Evolutionary conservation across 1,284 basidiomycete species (phyloP).

Genomic region (Cerrena zonata): DNA sequence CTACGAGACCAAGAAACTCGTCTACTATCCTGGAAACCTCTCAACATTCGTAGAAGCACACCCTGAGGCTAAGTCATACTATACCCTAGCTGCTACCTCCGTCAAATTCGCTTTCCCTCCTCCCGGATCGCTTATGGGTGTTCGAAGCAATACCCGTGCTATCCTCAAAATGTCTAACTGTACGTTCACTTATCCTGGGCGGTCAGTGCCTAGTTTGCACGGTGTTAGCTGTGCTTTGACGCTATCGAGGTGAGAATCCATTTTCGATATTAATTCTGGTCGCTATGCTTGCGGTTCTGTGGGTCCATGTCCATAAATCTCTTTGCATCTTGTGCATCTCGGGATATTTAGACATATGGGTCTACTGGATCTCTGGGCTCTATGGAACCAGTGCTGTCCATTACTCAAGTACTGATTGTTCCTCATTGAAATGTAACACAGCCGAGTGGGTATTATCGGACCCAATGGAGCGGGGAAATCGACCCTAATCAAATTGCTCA

Average conservation of each 20-base stretch:
- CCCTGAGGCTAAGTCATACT: conserved; percentile 95
- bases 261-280: no score
- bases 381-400: neutral
- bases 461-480: conserved; percentile 93
- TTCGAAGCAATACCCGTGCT: conserved; percentile 92
- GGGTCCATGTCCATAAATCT: no score
- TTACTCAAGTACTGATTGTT: neutral
- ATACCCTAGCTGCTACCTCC: conserved; percentile 89
- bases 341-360: no score
- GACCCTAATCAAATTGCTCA: conserved; percentile 95
- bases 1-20: conserved; percentile 95
- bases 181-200: conserved; percentile 93
- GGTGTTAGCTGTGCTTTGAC: conserved; percentile 91
- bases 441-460: conserved; percentile 85
- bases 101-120: conserved; percentile 97
- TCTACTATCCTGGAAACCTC: conserved; percentile 92
- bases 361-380: no score
- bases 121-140: conserved; percentile 94
- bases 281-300: conserved; percentile 11
- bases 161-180: conserved; percentile 91
- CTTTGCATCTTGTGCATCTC: no score
- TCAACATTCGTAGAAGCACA: conserved; percentile 87
- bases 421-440: conserved; percentile 21
- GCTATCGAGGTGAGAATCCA: conserved; percentile 69
- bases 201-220: conserved; percentile 74